Percentiles rank a stretch among this genome's conserved stretches.
Evolutionary conservation across 2,329 filamentous ascomycete species (phyloP).

Genomic region (Didymosphaeria variabile): DNA sequence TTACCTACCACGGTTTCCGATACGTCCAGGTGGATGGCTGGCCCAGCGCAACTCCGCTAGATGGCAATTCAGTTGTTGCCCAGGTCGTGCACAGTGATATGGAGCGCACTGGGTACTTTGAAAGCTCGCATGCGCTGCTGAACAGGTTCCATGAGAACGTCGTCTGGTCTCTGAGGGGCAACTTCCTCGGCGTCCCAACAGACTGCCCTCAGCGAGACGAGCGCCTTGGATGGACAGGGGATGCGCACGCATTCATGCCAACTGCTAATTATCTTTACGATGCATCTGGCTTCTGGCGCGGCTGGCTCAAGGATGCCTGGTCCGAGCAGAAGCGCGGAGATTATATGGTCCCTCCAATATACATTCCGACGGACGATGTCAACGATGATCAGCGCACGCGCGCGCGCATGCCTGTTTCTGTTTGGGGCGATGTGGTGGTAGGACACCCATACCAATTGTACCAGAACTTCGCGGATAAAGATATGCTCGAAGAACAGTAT

Average conservation of each 20-base stretch:
- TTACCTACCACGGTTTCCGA: constrained; percentile 64
- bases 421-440: constrained; percentile 54
- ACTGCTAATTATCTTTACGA: constrained; percentile 65
- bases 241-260: constrained; percentile 60
- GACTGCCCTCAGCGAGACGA: constrained; percentile 68
- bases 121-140: constrained; percentile 61
- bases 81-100: constrained; percentile 64
- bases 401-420: constrained; percentile 37
- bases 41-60: constrained; percentile 31
- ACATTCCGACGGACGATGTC: constrained; percentile 25
- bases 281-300: constrained; percentile 59
- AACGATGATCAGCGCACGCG: constrained; percentile 14
- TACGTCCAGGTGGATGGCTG: constrained; percentile 61
- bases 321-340: constrained; percentile 43
- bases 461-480: constrained; percentile 43
- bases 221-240: constrained; percentile 63
- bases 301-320: constrained; percentile 61
- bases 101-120: constrained; percentile 59
- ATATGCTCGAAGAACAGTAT: constrained; percentile 49
- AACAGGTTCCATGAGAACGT: constrained; percentile 66
- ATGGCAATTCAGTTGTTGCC: constrained; percentile 41
- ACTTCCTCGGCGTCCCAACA: constrained; percentile 58
- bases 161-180: constrained; percentile 66
- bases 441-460: constrained; percentile 50
- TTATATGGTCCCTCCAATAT: constrained; percentile 29